Evolutionary conservation across 2,329 filamentous ascomycete species (phyloP).

Genomic region (Diaporthe sp.): DNA sequence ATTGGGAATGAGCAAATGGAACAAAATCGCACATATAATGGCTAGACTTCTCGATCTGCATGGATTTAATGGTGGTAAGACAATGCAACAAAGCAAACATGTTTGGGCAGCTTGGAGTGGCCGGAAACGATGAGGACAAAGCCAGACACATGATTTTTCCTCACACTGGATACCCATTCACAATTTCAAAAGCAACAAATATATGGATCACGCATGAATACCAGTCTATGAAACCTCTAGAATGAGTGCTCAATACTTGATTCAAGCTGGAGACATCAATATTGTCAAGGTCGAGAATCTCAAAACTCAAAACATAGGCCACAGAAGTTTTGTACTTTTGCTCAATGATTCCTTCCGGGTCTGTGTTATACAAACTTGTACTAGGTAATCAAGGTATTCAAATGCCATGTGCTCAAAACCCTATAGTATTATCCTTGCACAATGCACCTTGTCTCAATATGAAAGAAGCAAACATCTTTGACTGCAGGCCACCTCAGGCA

Average conservation of each 20-base stretch:
- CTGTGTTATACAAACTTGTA: no score
- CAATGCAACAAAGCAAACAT: neutral
- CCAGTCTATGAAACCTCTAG: neutral
- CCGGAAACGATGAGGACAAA: conserved; percentile 17
- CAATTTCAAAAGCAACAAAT: neutral
- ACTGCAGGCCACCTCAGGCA: neutral
- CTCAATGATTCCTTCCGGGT: neutral
- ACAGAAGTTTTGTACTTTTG: neutral
- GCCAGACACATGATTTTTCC: neutral
- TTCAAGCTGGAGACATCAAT: neutral
- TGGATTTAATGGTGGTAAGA: no score
- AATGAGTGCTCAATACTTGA: neutral
- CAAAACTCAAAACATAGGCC: neutral
- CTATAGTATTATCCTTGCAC: neutral
- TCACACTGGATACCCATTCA: neutral
- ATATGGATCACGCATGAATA: neutral
- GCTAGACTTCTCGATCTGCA: neutral
- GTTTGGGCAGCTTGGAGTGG: neutral
- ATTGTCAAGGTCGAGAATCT: neutral
- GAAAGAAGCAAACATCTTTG: neutral
- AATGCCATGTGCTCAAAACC: neutral
- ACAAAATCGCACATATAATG: neutral
- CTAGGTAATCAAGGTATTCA: rapidly evolving
- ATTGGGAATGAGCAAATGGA: neutral
- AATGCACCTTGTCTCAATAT: neutral